Conservation (phyloP, 2,329 filamentous ascomycete species). For the Macrophomina pseudophaseolina region DNA sequence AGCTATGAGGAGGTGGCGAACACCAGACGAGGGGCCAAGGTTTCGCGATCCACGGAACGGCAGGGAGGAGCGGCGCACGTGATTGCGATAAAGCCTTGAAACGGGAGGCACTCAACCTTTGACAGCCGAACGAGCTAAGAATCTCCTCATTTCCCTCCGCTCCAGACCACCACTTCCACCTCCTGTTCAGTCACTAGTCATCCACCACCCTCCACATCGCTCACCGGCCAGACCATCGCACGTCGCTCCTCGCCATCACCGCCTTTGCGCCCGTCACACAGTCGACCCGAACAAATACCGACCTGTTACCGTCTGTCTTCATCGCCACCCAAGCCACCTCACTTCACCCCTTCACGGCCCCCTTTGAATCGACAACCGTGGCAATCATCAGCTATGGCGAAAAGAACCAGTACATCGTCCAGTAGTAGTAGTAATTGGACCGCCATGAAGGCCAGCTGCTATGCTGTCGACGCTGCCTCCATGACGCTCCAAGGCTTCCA, state of each 20-base stretch:
- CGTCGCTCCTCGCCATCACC: background rate
- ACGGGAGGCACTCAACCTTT: slow-evolving; percentile 19
- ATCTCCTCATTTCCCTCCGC: slow-evolving; percentile 25
- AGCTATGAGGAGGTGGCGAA: background rate
- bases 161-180: slow-evolving; percentile 4
- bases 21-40: background rate
- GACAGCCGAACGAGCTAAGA: slow-evolving; percentile 20
- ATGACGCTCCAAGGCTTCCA: slow-evolving; percentile 81
- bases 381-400: slow-evolving; percentile 67
- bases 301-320: background rate
- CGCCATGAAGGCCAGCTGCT: slow-evolving; percentile 90
- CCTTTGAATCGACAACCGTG: slow-evolving; percentile 47
- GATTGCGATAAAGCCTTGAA: slow-evolving; percentile 6
- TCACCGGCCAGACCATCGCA: background rate
- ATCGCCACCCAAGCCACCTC: background rate
- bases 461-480: slow-evolving; percentile 74
- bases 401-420: slow-evolving; percentile 72
- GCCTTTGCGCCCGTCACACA: background rate
- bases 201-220: background rate
- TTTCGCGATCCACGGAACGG: slow-evolving; percentile 1
- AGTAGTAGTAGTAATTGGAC: slow-evolving; percentile 71
- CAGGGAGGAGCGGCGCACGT: background rate
- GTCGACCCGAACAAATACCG: slow-evolving; percentile 12
- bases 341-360: background rate
- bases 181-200: background rate